Evolutionary conservation across 2,329 filamentous ascomycete species (phyloP).

Genomic region (Colletotrichum paranaense): DNA sequence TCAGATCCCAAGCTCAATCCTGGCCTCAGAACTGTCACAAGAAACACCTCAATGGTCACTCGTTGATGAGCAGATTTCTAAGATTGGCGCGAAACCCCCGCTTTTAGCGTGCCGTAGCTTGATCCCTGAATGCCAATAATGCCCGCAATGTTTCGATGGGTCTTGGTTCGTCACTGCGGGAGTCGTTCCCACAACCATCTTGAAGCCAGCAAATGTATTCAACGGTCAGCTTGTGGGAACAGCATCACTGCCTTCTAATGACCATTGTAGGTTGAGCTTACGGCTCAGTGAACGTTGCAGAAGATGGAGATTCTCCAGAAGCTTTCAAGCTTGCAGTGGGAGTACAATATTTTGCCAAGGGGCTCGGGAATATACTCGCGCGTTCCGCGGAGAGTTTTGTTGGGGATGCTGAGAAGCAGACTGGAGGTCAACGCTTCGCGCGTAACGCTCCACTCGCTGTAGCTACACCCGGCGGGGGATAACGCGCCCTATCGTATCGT

Average conservation of each 20-base stretch:
- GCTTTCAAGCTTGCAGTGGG: too few relatives aligned
- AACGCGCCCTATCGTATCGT: constrained; percentile 19
- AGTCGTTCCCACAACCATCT: neutral
- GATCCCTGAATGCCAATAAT: neutral
- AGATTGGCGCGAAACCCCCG: neutral
- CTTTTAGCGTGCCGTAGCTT: neutral
- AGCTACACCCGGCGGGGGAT: neutral
- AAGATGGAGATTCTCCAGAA: neutral
- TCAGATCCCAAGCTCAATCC: neutral
- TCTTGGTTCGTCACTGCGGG: neutral
- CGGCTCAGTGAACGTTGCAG: too few relatives aligned
- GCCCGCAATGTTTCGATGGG: neutral
- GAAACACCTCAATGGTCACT: neutral
- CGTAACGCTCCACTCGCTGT: neutral
- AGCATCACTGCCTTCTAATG: neutral
- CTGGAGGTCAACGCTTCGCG: neutral
- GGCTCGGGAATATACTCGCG: neutral
- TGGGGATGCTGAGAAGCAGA: neutral
- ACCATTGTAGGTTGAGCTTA: neutral
- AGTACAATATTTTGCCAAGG: neutral
- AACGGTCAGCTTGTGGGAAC: neutral
- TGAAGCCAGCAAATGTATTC: neutral
- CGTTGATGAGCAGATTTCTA: neutral
- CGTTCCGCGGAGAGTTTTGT: neutral
- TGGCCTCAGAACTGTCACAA: neutral